Evolutionary conservation across 1,284 basidiomycete species (phyloP), one percentile per base, ranked within the genome.

Genomic region (Irpex rosettiformis): DNA sequence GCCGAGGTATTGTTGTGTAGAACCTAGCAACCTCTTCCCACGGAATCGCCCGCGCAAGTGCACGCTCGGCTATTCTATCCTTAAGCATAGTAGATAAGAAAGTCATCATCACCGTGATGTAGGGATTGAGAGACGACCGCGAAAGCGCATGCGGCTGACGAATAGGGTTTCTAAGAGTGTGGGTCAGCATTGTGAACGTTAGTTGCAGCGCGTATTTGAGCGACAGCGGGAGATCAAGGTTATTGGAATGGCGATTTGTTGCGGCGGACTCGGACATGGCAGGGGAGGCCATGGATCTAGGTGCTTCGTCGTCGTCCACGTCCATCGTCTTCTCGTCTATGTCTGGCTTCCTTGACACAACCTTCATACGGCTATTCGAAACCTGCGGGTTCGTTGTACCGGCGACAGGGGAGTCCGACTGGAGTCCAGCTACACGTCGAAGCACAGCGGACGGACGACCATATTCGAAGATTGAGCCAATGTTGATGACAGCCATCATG

Each of bases 401-500:
- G 11, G 63, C 61, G n/a, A 60, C 61, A 57, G 62, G 61, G n/a
- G 64, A 58, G 21, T 65, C 67, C 1, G 64, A 58, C 6, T 76
- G 73, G 24, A 70, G 73, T 22, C 74, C 79, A 42, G 81, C 79
- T 28, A 80, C 78, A 60, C 82, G 86, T 57, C 85, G 80, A 30
- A 98, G 75, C 2, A 93, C 72, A 2, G 92, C 87, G 10, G 79
- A 81, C 1, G 86, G 80, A n/a, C 86, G 79, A 27, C 96, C 95
- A 66, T 96, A 98, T 73, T 98, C 94, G 64, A 98, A 77, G 11
- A 97, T 72, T 0, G 91, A 83, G 3, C 85, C 82, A 18, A 98
- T 80, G 70, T 96, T 97, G 67, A 93, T 79, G 33, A 89, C 77
- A 0, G 85, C 95, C 91, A 98, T 96, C 88, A 96, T 94, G 65